A percentile compares a stretch with the other conserved stretches of the same genome.
Evolutionary conservation across 441 rosid species (phyloP).

Genomic region (Omphalea diandra): DNA sequence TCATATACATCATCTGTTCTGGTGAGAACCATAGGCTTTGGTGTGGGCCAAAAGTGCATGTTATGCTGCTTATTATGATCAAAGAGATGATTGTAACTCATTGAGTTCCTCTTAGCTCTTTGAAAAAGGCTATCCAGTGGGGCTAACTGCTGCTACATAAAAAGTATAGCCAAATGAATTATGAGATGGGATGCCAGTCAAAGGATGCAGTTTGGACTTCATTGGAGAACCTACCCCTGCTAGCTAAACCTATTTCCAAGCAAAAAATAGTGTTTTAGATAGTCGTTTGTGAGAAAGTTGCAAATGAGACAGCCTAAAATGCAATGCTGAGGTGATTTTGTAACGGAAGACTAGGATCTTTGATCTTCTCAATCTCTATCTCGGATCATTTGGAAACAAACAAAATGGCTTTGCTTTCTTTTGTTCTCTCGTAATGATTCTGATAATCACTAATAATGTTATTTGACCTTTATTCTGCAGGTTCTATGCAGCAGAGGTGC

Average conservation of each 20-base stretch:
- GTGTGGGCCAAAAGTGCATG: not conserved
- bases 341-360: not conserved
- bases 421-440: not conserved
- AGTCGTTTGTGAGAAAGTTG: not conserved
- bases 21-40: not conserved
- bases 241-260: not conserved
- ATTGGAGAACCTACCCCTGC: not conserved
- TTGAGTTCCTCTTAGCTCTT: not conserved
- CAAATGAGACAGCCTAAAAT: not conserved
- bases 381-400: not conserved
- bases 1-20: not conserved
- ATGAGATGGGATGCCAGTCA: not conserved
- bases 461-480: constrained; percentile 35
- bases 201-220: not conserved
- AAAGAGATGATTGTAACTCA: not conserved
- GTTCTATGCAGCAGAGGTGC: constrained; percentile 82
- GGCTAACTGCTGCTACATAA: not conserved
- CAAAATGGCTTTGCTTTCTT: not conserved
- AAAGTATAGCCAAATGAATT: not conserved
- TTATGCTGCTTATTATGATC: not conserved
- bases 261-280: not conserved
- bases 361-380: not conserved
- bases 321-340: not conserved
- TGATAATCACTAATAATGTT: not conserved
- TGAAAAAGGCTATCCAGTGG: not conserved